Evolutionary conservation across 192 early-diverging fungal genomes (phyloP).

Genomic region (Backusella westeae): DNA sequence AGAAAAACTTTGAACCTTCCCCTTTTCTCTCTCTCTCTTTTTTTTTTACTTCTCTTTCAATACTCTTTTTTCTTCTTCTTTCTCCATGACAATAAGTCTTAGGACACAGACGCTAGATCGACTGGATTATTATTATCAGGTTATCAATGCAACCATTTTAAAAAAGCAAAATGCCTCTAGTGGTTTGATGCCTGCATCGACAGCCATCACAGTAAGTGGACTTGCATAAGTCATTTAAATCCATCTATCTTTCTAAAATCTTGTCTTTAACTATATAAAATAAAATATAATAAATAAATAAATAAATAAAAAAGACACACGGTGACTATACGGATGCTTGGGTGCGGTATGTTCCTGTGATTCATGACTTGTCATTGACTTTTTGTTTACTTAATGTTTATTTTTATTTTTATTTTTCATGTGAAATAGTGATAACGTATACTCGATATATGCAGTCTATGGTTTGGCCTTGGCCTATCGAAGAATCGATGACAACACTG

Average conservation of each 20-base stretch:
- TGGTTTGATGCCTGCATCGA: slow-evolving; percentile 84
- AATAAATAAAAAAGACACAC: slow-evolving; percentile 46
- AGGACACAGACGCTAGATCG: slow-evolving; percentile 19
- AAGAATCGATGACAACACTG: slow-evolving; percentile 77
- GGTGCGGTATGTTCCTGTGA: slow-evolving; percentile 61
- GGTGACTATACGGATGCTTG: slow-evolving; percentile 85
- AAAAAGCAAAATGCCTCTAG: slow-evolving; percentile 75
- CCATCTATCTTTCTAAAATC: neutral
- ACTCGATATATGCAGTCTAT: slow-evolving; percentile 81
- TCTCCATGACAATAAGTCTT: slow-evolving; percentile 19
- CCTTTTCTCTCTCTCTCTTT: neutral
- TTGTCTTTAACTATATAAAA: too few relatives aligned
- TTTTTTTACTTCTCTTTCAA: slow-evolving; percentile 1
- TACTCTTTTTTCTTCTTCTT: neutral
- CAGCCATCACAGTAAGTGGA: slow-evolving; percentile 65
- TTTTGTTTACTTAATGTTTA: neutral
- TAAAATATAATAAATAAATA: too few relatives aligned
- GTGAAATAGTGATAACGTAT: slow-evolving; percentile 72
- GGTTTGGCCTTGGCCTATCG: slow-evolving; percentile 80
- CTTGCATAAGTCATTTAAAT: neutral
- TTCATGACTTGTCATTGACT: neutral
- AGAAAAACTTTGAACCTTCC: neutral
- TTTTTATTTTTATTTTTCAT: neutral
- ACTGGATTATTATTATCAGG: slow-evolving; percentile 75
- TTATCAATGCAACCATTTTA: slow-evolving; percentile 69